These are phyloP conservation scores for Termitomyces sp. DNA, from an alignment of 768 basidiomycete species.

Conservation along the genomic window DNA sequence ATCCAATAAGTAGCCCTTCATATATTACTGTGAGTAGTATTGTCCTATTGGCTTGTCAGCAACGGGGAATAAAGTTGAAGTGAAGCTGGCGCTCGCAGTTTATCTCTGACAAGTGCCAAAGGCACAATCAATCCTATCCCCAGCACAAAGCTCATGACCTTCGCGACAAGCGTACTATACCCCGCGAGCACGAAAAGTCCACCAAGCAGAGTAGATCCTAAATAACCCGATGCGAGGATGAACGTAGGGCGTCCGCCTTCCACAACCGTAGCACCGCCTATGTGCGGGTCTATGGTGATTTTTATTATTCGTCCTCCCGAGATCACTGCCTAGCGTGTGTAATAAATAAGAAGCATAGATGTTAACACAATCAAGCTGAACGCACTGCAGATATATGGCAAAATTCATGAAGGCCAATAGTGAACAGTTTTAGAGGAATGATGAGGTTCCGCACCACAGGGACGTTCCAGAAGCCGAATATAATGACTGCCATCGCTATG, in stretches of 20 bases:
- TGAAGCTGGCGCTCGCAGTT: constrained; percentile 59
- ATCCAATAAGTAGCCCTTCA: constrained; percentile 83
- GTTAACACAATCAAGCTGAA: constrained; percentile 12
- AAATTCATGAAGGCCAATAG: constrained; percentile 86
- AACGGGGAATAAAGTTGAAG: no score
- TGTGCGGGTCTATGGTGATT: constrained; percentile 80
- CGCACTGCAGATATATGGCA: constrained; percentile 77
- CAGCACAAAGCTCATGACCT: constrained; percentile 88
- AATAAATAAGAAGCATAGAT: not conserved
- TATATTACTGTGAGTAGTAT: constrained; percentile 78
- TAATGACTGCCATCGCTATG: constrained; percentile 79
- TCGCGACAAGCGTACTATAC: constrained; percentile 87
- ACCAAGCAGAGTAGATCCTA: constrained; percentile 79
- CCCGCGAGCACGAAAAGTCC: constrained; percentile 80
- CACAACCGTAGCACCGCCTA: constrained; percentile 73
- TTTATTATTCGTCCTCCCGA: constrained; percentile 75
- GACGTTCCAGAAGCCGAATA: constrained; percentile 86
- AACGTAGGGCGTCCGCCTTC: constrained; percentile 70
- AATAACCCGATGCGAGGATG: constrained; percentile 75
- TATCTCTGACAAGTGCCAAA: constrained; percentile 81
- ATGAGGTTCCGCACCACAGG: constrained; percentile 75
- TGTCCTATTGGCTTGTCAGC: constrained; percentile 46
- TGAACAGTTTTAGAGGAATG: constrained; percentile 81
- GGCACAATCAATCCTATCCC: constrained; percentile 85
- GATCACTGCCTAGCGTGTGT: constrained; percentile 54